phyloP scores from a whole-genome alignment of 2,329 filamentous ascomycete species.

The Fusarium phyllophilum region DNA sequence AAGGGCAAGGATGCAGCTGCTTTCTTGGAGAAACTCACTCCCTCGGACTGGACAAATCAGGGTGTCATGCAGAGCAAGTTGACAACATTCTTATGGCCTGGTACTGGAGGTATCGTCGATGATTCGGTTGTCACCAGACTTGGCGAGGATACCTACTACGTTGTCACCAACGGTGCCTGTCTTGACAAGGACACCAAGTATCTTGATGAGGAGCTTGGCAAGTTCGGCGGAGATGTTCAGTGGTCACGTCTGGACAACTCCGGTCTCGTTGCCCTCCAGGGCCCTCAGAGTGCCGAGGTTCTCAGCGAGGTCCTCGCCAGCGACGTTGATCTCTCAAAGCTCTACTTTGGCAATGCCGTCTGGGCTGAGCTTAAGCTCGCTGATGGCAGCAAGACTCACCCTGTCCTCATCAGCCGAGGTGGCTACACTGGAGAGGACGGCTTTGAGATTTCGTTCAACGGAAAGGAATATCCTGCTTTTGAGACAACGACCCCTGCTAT shows the following conservation, averaged over 20 bases:
- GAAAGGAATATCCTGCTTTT: conserved; percentile 52
- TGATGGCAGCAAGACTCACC: conserved; percentile 56
- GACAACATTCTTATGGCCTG: conserved; percentile 82
- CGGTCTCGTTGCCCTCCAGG: conserved; percentile 90
- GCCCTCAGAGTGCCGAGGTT: conserved; percentile 78
- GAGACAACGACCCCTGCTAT: conserved; percentile 65
- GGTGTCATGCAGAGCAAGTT: conserved; percentile 78
- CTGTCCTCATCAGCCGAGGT: conserved; percentile 78
- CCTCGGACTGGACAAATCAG: conserved; percentile 74
- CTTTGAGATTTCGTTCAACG: conserved; percentile 88
- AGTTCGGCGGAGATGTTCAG: conserved; percentile 63
- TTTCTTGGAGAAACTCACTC: conserved; percentile 87
- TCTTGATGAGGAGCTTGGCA: conserved; percentile 73
- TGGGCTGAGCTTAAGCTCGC: conserved; percentile 72
- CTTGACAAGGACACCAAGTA: conserved; percentile 88
- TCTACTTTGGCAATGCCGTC: conserved; percentile 85
- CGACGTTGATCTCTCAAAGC: conserved; percentile 66
- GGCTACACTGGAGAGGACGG: conserved; percentile 99
- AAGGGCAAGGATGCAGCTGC: conserved; percentile 80
- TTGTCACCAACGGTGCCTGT: conserved; percentile 95
- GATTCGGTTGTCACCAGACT: conserved; percentile 91
- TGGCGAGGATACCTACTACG: conserved; percentile 80
- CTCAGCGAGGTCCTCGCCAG: conserved; percentile 70
- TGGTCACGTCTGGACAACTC: conserved; percentile 78
- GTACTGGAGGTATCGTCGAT: conserved; percentile 90